Evolutionary conservation across 306 rosid genomes (phyloP), one percentile per base, ranked within the genome.

Genomic region (Sesbania bispinosa): DNA sequence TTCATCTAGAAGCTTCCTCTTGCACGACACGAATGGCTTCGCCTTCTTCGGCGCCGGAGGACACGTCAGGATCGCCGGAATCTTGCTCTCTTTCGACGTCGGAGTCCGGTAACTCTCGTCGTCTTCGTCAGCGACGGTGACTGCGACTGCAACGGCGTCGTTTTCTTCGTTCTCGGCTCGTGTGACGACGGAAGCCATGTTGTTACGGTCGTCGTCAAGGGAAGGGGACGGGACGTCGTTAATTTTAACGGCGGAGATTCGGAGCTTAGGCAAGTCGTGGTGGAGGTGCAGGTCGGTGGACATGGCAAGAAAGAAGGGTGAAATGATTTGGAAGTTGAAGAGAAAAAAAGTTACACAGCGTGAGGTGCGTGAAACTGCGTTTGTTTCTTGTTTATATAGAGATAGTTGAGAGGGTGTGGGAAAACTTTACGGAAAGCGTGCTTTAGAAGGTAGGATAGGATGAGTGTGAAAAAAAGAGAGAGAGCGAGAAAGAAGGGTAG

Each of bases 41-140:
- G 65, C 26, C 54, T 82, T 82, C 47, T 21, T 8, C 26, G 86
- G 86, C 7, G 86, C 83, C 57, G 80, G 80, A 24, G 86, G 86
- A 10, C 86, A 82, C 1, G 29, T 62, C 67, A 68, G 33, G 0
- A 54, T 62, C 65, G 26, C 80, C 35, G 86, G 86, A 54, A 82
- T 82, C 42, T 42, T 78, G 57, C 74, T 77, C 51, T 77, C 82
- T 47, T 82, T 69, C 0, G 86, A 73, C 0, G 77, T 82, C 61
- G 86, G 86, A 2, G 86, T 82, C 10, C 69, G 42, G 74, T 32
- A 82, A 20, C 77, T 62, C 62, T 68, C 77, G 0, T 82, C 85
- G 6, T 8, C 79, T 0, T 16, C 71, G 10, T 0, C 9, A 6
- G 4, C 27, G 24, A 0, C 65, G 32, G 29, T 1, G 35, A 4